phyloP scores from a whole-genome alignment of 106 monocot species.

The Allium sativum region DNA sequence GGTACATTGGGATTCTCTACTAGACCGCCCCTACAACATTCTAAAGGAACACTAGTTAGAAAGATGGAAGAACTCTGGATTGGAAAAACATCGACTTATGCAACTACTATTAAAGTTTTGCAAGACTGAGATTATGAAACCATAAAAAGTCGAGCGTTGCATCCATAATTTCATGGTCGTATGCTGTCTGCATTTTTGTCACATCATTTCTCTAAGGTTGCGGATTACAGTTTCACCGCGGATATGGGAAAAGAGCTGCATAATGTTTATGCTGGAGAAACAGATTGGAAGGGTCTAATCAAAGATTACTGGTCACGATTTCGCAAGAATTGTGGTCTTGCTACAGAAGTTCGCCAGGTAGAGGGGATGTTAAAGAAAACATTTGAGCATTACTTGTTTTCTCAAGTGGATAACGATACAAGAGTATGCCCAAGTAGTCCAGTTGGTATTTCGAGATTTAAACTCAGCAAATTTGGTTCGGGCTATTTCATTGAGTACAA shows the following conservation, averaged over 20 bases:
- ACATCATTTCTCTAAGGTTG: constrained; percentile 90
- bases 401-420: constrained; percentile 24
- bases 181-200: constrained; percentile 89
- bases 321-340: constrained; percentile 65
- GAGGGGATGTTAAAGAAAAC: constrained; percentile 79
- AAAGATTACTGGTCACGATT: constrained; percentile 89
- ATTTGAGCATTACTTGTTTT: constrained; percentile 56
- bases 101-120: constrained; percentile 83
- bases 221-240: constrained; percentile 95
- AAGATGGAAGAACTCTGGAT: constrained; percentile 98
- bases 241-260: constrained; percentile 97
- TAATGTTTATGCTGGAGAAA: constrained; percentile 81
- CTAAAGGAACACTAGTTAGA: constrained; percentile 78
- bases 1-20: too few species aligned
- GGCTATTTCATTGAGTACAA: constrained; percentile 98
- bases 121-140: constrained; percentile 84
- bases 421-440: constrained; percentile 83
- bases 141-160: constrained; percentile 51
- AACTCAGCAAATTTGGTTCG: constrained; percentile 84
- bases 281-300: constrained; percentile 93
- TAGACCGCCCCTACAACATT: constrained; percentile 69
- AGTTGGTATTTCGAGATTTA: constrained; percentile 64
- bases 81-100: constrained; percentile 97
- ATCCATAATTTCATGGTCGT: constrained; percentile 94
- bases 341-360: constrained; percentile 60